These are phyloP conservation scores for Mycothermus thermophilus DNA, from an alignment of 495 filamentous ascomycete genomes.

Conservation along the genomic window DNA sequence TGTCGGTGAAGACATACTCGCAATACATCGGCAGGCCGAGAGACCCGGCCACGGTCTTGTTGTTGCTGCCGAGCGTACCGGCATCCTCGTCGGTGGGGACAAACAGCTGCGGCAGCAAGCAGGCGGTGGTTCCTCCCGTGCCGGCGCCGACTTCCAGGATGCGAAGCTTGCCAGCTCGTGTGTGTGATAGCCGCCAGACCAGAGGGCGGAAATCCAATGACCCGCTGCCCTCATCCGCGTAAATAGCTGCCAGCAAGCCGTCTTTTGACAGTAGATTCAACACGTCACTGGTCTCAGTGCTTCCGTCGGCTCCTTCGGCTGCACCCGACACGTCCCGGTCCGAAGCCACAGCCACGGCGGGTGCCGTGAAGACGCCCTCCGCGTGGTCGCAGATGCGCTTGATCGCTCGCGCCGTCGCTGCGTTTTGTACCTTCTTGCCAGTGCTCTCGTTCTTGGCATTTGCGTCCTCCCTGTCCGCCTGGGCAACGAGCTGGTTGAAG, in stretches of 20 bases:
- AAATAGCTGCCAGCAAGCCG: constrained; percentile 19
- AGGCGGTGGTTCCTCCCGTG: constrained; percentile 35
- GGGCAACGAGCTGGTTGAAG: constrained; percentile 8
- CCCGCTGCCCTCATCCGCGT: constrained; percentile 16
- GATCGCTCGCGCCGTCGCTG: constrained; percentile 8
- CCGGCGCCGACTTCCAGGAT: constrained; percentile 42
- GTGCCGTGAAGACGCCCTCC: constrained; percentile 17
- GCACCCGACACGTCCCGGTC: no score
- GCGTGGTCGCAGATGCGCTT: constrained; percentile 18
- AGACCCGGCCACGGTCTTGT: no score
- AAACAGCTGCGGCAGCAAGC: constrained; percentile 22
- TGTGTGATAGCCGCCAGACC: constrained; percentile 13
- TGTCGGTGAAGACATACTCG: constrained; percentile 41
- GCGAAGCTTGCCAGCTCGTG: constrained; percentile 16
- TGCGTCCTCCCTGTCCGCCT: constrained; percentile 1
- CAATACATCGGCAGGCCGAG: constrained; percentile 13
- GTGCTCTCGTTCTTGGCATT: no score
- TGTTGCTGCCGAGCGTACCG: no score
- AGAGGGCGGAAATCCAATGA: constrained; percentile 15
- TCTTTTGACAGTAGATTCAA: constrained; percentile 23
- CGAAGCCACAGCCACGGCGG: no score
- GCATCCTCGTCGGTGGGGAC: constrained; percentile 6
- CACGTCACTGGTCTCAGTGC: no score
- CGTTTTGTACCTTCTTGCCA: no score
- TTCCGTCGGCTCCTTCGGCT: no score